Evolutionary conservation across 805 yeast species (phyloP), one percentile per base, ranked within the genome.

Genomic region (Ogataea neopini): DNA sequence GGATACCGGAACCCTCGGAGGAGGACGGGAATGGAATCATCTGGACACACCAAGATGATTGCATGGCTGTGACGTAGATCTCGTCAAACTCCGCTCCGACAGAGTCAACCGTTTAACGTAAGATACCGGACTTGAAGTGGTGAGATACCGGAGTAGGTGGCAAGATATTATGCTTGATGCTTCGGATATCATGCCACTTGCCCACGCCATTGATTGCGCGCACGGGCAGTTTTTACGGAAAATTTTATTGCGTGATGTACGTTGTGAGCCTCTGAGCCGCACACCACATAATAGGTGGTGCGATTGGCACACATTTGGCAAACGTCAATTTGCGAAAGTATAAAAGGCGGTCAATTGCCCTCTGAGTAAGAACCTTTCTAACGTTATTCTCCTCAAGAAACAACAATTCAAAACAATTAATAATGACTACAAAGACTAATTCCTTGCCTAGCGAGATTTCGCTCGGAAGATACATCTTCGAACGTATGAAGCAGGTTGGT

Each of bases 401-500:
- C 25, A 22, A n/a, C 17, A n/a, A 20, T 14, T 18, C 15, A 25
- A 14, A 4, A 37, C 5, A n/a, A 14, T n/a, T 17, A 26, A 15
- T 17, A n/a, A 25, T 25, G 42, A 15, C 25, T 10, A 26, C 32
- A 15, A 28, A 3, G 18, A 39, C 13, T 32, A 25, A 39, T 9
- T 23, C 40, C 4, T 37, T 23, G 5, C 57, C 61, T 17, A 23
- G 62, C 11, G 56, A 62, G 48, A 80, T 86, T 56, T 70, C 90
- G 45, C 72, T 88, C 59, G 96, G 96, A 62, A 78, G 81, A 57
- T 88, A 84, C 63, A 70, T 88, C 51, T 88, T 88, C 64, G 89
- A 85, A 72, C 78, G 95, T 73, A 73, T 88, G 57, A 78, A 75
- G 68, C 92, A 88, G 67, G 77, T 86, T 45, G 78, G 79, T 49